These are phyloP conservation scores for Coix lacrymajobi DNA, from an alignment of 176 grass and related monocot genomes.

Conservation along the genomic window DNA sequence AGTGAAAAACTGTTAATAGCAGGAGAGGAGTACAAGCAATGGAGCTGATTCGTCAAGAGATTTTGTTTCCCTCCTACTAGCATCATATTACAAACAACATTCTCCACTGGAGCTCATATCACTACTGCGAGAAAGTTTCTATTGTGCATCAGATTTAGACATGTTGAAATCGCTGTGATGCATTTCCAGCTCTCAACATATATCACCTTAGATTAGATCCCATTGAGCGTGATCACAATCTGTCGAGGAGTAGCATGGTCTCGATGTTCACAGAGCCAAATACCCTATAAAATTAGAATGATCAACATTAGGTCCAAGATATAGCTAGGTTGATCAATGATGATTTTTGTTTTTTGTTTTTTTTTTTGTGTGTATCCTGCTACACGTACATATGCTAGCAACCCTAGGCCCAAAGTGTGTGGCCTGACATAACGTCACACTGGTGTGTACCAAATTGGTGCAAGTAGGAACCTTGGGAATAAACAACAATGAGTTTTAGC, in stretches of 20 bases:
- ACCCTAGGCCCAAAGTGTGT: background rate
- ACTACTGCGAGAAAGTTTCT: background rate
- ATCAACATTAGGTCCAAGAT: background rate
- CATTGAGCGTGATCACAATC: constrained; percentile 84
- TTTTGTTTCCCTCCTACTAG: background rate
- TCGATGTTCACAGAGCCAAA: constrained; percentile 94
- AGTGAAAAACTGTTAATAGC: background rate
- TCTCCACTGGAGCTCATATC: background rate
- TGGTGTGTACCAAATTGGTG: background rate
- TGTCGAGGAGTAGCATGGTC: constrained; percentile 71
- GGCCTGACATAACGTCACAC: background rate
- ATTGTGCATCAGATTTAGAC: background rate
- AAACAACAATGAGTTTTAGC: background rate
- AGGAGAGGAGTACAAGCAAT: background rate
- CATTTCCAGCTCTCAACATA: background rate
- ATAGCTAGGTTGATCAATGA: background rate
- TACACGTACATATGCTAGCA: background rate
- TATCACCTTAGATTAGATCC: constrained; percentile 46
- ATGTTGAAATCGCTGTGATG: background rate
- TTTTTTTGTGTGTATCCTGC: background rate
- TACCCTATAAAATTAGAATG: constrained; percentile 49
- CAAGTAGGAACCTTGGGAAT: background rate
- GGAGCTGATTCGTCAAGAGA: background rate
- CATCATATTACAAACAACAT: constrained; percentile 16
- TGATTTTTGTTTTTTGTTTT: background rate